Conservation (phyloP, 73 alveolate species). For the Paramecium pentaurelia region DNA sequence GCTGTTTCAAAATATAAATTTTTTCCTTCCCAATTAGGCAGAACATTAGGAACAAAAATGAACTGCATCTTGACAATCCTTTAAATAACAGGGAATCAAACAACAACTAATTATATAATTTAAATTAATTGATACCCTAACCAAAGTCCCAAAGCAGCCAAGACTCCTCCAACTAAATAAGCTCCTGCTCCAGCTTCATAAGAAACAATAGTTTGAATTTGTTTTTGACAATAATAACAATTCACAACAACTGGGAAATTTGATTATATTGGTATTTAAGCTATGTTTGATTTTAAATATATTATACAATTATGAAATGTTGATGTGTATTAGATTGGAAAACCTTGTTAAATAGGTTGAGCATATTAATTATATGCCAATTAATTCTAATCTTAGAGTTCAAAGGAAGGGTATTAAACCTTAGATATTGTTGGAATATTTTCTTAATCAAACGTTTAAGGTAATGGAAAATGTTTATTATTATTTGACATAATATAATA, state of each 20-base stretch:
- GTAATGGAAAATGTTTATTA: background rate
- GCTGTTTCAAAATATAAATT: slow-evolving; percentile 27
- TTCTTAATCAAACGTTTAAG: background rate
- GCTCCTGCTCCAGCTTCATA: slow-evolving; percentile 60
- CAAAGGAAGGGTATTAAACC: background rate
- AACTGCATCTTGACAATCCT: slow-evolving; percentile 56
- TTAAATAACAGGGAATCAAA: slow-evolving; percentile 54
- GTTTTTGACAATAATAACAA: slow-evolving; percentile 28
- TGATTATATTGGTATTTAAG: background rate
- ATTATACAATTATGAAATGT: background rate
- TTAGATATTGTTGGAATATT: background rate
- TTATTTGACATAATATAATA: background rate
- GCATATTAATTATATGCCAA: background rate
- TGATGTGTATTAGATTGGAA: background rate
- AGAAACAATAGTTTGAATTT: slow-evolving; percentile 18
- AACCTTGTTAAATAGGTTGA: background rate
- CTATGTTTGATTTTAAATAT: background rate
- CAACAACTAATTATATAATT: slow-evolving; percentile 45
- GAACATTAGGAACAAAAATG: slow-evolving; percentile 54
- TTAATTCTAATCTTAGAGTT: background rate
- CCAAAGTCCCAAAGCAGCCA: slow-evolving; percentile 63
- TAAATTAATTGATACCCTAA: background rate
- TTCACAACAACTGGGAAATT: background rate
- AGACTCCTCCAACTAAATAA: slow-evolving; percentile 42
- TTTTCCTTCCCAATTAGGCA: slow-evolving; percentile 44